These are phyloP conservation scores for Lasiodiplodia citricola DNA, from an alignment of 2,329 filamentous ascomycete genomes.

Conservation along the genomic window DNA sequence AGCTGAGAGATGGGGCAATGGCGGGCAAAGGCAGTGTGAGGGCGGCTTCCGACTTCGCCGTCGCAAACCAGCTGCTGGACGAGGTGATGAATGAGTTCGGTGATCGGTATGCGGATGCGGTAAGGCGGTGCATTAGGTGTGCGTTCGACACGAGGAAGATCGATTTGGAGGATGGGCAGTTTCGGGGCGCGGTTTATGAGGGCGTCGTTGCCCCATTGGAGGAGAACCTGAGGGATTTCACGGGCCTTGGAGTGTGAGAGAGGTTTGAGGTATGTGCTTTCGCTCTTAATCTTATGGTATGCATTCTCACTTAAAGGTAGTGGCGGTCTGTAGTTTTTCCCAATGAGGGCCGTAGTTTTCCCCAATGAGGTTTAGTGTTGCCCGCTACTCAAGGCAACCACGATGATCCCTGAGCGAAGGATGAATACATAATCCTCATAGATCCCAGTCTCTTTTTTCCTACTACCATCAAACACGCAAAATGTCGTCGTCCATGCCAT, in stretches of 20 bases:
- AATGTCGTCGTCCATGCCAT: neutral
- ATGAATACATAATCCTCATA: neutral
- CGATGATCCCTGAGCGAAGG: too few species aligned
- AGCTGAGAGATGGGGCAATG: neutral
- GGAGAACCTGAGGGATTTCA: slow-evolving; percentile 32
- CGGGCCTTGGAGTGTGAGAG: neutral
- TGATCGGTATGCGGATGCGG: slow-evolving; percentile 38
- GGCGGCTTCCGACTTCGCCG: neutral
- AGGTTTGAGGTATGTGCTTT: too few species aligned
- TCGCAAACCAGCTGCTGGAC: slow-evolving; percentile 27
- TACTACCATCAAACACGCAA: neutral
- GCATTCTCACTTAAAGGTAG: too few species aligned
- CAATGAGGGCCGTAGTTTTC: too few species aligned
- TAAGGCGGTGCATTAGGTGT: slow-evolving; percentile 41
- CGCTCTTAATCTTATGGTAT: too few species aligned
- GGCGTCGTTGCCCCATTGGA: slow-evolving; percentile 39
- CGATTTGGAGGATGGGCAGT: slow-evolving; percentile 35
- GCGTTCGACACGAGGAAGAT: slow-evolving; percentile 36
- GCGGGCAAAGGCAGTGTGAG: neutral
- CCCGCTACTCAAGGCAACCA: too few species aligned
- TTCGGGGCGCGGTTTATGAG: slow-evolving; percentile 39
- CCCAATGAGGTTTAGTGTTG: too few species aligned
- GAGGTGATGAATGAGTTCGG: slow-evolving; percentile 38
- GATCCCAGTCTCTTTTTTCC: neutral
- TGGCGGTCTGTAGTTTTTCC: too few species aligned